phyloP scores from a whole-genome alignment of 176 grass and related monocot genomes.

The Carex kokanica region DNA sequence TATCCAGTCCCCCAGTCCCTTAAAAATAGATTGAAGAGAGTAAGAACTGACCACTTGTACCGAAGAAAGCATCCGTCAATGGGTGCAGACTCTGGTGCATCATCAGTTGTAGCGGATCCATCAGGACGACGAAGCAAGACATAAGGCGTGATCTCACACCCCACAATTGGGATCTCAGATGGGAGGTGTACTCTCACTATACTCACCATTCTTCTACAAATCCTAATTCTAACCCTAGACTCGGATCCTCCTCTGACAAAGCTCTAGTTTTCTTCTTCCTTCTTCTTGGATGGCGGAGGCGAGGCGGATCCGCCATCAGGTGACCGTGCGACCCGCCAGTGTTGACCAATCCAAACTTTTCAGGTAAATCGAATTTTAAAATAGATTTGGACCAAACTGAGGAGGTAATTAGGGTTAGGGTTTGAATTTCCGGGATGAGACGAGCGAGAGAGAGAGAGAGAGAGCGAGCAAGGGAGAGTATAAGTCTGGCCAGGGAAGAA shows the following conservation, averaged over 20 bases:
- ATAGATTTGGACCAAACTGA: constrained; percentile 13
- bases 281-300: constrained; percentile 47
- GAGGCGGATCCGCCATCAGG: constrained; percentile 80
- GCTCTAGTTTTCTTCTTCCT: constrained; percentile 29
- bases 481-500: neutral
- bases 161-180: constrained; percentile 98
- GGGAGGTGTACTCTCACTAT: constrained; percentile 87
- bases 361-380: constrained; percentile 4
- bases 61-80: constrained; percentile 73
- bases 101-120: constrained; percentile 50
- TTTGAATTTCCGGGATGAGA: constrained; percentile 33
- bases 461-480: neutral
- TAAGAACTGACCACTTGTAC: constrained; percentile 73
- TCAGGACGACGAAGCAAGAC: constrained; percentile 68
- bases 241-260: constrained; percentile 34
- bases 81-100: constrained; percentile 42
- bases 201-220: constrained; percentile 70
- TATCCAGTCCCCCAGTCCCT: neutral
- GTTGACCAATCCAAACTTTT: constrained; percentile 47
- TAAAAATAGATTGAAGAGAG: constrained; percentile 1
- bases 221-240: constrained; percentile 23
- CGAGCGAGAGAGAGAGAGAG: neutral
- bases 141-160: constrained; percentile 99
- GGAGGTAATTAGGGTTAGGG: constrained; percentile 19
- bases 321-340: constrained; percentile 42